phyloP scores from a whole-genome alignment of 306 rosid genomes.

The Abrus pulchellus region DNA sequence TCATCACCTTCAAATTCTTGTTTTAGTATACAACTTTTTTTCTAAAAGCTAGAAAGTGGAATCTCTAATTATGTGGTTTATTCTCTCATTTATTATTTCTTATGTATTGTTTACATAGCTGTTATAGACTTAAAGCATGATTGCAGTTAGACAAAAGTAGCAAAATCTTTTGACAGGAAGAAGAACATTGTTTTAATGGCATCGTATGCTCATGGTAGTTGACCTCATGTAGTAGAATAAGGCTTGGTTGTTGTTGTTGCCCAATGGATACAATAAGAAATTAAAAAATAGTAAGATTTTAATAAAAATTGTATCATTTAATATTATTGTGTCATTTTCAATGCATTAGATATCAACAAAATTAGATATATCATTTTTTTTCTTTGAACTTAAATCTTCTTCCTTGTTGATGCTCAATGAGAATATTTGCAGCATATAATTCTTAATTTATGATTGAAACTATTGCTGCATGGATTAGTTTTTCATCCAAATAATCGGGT shows the following conservation, averaged over 20 bases:
- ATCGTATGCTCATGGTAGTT: too few relatives aligned
- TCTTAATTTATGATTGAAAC: neutral
- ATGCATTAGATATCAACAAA: neutral
- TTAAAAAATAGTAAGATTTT: too few relatives aligned
- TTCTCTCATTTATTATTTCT: neutral
- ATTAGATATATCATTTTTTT: neutral
- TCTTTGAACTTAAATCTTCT: neutral
- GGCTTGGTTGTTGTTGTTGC: too few relatives aligned
- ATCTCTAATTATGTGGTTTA: neutral
- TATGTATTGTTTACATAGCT: neutral
- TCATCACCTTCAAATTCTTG: conserved; percentile 15
- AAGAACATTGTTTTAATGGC: too few relatives aligned
- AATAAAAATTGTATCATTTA: too few relatives aligned
- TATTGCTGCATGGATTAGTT: neutral
- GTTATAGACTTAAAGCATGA: neutral
- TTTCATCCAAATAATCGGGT: neutral
- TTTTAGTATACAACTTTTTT: conserved; percentile 4
- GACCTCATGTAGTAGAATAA: too few relatives aligned
- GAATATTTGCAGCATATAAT: neutral
- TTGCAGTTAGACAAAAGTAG: neutral
- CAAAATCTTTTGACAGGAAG: neutral
- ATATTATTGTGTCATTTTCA: neutral
- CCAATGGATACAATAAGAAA: too few relatives aligned
- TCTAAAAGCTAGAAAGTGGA: neutral
- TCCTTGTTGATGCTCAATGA: neutral